Evolutionary conservation across 179 eudicot genomes (phyloP).

Genomic region (Beta corolliflora): DNA sequence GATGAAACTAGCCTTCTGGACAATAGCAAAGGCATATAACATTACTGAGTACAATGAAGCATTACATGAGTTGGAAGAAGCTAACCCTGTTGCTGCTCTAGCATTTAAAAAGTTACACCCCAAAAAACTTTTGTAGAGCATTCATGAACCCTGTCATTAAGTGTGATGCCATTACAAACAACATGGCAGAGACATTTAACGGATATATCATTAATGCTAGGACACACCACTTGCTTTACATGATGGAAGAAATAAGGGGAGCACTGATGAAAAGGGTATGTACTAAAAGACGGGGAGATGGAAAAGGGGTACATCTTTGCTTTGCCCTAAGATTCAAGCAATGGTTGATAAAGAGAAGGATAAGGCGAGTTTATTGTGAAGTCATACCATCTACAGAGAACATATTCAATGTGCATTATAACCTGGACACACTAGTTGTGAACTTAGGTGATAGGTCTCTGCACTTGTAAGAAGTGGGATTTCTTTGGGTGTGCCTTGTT

Average conservation of each 20-base stretch:
- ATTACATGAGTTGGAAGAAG: not conserved
- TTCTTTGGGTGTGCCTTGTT: too few relatives aligned
- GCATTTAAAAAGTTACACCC: not conserved
- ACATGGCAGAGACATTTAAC: not conserved
- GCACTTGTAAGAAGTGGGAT: too few relatives aligned
- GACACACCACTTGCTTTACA: not conserved
- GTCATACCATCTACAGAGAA: too few relatives aligned
- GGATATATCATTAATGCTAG: not conserved
- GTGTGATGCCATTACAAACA: not conserved
- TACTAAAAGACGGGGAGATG: not conserved
- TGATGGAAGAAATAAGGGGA: not conserved
- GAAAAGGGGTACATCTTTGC: not conserved
- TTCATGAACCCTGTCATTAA: not conserved
- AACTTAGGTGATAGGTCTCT: too few relatives aligned
- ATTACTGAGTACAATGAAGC: not conserved
- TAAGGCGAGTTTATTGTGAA: too few relatives aligned
- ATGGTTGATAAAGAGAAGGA: not conserved
- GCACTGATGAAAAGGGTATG: not conserved
- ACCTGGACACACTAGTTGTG: too few relatives aligned
- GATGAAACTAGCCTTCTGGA: conserved; percentile 9
- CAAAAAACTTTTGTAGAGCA: not conserved
- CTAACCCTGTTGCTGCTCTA: not conserved
- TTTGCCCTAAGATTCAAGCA: not conserved
- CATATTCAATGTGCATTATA: too few relatives aligned
- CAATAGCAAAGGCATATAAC: not conserved